A percentile compares a stretch with the other conserved stretches of the same genome.
Conservation (phyloP, 371 early-diverging fungal genomes). For the Capniomyces stellatus region DNA sequence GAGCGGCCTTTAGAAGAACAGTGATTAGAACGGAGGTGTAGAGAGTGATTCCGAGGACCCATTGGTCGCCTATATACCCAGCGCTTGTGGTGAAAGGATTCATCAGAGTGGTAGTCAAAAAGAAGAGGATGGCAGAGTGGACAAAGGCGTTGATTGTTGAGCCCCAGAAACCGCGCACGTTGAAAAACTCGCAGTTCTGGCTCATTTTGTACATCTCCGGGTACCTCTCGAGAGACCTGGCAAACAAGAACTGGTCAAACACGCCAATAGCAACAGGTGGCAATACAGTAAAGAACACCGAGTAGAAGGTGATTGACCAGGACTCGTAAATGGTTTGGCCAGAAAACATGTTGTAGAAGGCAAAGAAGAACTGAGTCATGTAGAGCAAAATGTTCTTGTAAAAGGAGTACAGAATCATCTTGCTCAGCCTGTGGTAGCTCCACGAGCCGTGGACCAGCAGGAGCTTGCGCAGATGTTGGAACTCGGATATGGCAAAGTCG, state of each 20-base stretch:
- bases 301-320: constrained; percentile 82
- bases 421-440: constrained; percentile 77
- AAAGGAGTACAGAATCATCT: constrained; percentile 77
- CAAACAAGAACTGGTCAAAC: constrained; percentile 82
- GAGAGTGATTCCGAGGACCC: constrained; percentile 57
- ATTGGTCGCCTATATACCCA: constrained; percentile 55
- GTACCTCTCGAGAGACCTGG: constrained; percentile 84
- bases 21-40: constrained; percentile 64
- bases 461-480: constrained; percentile 71
- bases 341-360: constrained; percentile 75
- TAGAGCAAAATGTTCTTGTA: constrained; percentile 94
- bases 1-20: constrained; percentile 62
- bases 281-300: constrained; percentile 74
- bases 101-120: constrained; percentile 37
- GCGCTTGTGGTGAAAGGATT: constrained; percentile 34
- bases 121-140: constrained; percentile 67
- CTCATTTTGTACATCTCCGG: constrained; percentile 93
- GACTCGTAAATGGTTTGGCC: constrained; percentile 86
- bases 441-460: constrained; percentile 87
- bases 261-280: constrained; percentile 81
- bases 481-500: constrained; percentile 92
- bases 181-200: constrained; percentile 78
- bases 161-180: constrained; percentile 81
- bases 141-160: constrained; percentile 86
- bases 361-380: constrained; percentile 95